Evolutionary conservation across 305 asterid species (phyloP).

Genomic region (Rubia peregrina): DNA sequence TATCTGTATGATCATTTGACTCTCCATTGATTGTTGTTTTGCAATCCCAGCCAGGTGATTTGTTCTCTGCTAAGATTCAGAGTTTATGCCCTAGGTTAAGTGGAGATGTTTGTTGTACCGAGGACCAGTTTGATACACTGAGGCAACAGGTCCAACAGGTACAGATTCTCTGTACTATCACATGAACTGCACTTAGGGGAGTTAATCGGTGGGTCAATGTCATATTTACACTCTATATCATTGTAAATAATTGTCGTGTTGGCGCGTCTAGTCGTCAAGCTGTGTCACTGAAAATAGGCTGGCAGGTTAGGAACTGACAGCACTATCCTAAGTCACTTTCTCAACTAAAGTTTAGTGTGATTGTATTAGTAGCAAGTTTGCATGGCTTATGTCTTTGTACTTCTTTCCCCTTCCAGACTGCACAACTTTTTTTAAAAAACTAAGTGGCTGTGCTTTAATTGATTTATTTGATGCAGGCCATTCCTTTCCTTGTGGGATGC

Average conservation of each 20-base stretch:
- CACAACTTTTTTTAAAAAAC: not conserved
- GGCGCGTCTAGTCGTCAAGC: no score
- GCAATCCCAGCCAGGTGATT: slow-evolving; percentile 57
- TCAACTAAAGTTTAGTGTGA: not conserved
- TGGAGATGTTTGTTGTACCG: slow-evolving; percentile 85
- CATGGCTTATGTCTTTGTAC: not conserved
- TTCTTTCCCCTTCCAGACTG: not conserved
- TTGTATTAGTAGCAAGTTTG: not conserved
- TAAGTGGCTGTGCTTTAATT: not conserved
- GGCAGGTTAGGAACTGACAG: not conserved
- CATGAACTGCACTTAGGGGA: not conserved
- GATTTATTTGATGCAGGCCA: slow-evolving; percentile 61
- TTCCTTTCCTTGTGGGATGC: slow-evolving; percentile 96
- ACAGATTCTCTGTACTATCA: slow-evolving; percentile 18
- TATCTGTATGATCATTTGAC: not conserved
- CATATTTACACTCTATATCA: no score
- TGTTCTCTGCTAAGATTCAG: slow-evolving; percentile 80
- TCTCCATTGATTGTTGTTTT: not conserved
- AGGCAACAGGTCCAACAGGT: slow-evolving; percentile 93
- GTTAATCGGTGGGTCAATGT: not conserved
- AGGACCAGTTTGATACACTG: slow-evolving; percentile 67
- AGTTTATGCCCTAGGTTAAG: slow-evolving; percentile 87
- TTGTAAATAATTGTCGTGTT: no score
- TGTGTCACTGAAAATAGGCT: no score
- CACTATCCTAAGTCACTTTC: not conserved